phyloP scores from a whole-genome alignment of 208 protist genomes.

The Trypanosoma rangeli region DNA sequence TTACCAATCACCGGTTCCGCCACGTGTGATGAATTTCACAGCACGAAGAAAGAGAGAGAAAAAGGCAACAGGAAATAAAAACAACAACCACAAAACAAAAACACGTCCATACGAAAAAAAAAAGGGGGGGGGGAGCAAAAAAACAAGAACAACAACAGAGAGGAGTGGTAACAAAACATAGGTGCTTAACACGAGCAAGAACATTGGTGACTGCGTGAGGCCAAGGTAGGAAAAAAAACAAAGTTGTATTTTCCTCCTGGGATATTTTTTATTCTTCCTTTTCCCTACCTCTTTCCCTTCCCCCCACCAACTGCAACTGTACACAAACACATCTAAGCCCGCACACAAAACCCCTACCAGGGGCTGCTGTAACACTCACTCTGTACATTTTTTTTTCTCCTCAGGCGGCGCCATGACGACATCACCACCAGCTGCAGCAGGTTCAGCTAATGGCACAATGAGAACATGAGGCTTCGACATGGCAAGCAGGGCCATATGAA shows the following conservation, averaged over 20 bases:
- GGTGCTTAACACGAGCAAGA: no score
- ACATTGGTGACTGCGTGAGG: no score
- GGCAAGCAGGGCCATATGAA: slow-evolving; percentile 57
- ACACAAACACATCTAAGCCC: neutral
- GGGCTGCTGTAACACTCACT: neutral
- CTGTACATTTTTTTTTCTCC: slow-evolving; percentile 5
- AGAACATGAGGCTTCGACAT: slow-evolving; percentile 64
- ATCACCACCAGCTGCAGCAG: neutral
- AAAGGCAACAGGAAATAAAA: slow-evolving; percentile 5
- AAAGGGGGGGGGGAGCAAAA: neutral
- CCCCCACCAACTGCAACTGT: neutral
- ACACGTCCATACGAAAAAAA: slow-evolving; percentile 1
- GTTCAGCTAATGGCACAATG: slow-evolving; percentile 40
- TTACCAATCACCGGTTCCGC: slow-evolving; percentile 23
- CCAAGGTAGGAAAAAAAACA: neutral
- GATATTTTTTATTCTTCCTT: neutral
- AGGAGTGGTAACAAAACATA: neutral
- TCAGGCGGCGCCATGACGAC: neutral
- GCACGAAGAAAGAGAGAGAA: neutral
- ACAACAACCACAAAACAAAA: neutral
- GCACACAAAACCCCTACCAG: neutral
- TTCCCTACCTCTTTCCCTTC: neutral
- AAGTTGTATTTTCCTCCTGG: neutral
- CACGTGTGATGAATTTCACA: slow-evolving; percentile 5
- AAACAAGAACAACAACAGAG: slow-evolving; percentile 5